Base-by-base conservation (phyloP, 495 filamentous ascomycete genomes). In the Aspergillus conjunctus region DNA sequence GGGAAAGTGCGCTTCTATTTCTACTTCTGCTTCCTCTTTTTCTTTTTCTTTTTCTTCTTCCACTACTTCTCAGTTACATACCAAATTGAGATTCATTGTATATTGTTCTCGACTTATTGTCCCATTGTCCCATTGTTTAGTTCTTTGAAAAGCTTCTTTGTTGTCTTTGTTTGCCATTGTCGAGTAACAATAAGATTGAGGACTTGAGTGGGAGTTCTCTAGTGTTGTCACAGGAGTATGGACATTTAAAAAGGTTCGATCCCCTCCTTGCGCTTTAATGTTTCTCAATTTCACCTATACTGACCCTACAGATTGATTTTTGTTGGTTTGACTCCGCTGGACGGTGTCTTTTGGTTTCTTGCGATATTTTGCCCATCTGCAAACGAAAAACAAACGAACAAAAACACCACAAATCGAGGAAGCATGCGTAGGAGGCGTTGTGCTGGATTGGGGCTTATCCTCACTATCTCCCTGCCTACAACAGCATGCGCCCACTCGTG, bases 401-500 rank as follows among this genome's bases (percentile, higher is more conserved):
- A 33, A 21, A 52, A 52, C 9, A 18, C 11, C 52, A 22, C 32
- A 54, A 39, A 21, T 18, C 11, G n/a, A 32, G 2, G 11, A 55
- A 26, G 22, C n/a, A 54, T 39, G 17, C 7, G 20, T 34, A n/a
- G 30, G 30, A 45, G 51, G 31, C 53, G 18, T 32, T 37, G 33
- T 37, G 33, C 21, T 4, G 26, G 44, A 3, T 32, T 68, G 54
- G 31, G 54, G 43, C 62, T 65, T 54, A 60, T 75, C 8, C 34
- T 78, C 51, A 21, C 64, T 15, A 57, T 69, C 51, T 67, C 80
- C 20, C 68, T 81, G 33, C 58, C 73, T 18, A 60, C 68, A 31
- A 69, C 72, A 37, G 67, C 74, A 26, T 59, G 63, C 45, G 88
- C 81, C 22, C 91, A 96, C 73, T 85, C 87, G 41, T 97, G 93